Base-by-base conservation (phyloP, 2,329 filamentous ascomycete genomes). In the Exophiala alcalophila region DNA sequence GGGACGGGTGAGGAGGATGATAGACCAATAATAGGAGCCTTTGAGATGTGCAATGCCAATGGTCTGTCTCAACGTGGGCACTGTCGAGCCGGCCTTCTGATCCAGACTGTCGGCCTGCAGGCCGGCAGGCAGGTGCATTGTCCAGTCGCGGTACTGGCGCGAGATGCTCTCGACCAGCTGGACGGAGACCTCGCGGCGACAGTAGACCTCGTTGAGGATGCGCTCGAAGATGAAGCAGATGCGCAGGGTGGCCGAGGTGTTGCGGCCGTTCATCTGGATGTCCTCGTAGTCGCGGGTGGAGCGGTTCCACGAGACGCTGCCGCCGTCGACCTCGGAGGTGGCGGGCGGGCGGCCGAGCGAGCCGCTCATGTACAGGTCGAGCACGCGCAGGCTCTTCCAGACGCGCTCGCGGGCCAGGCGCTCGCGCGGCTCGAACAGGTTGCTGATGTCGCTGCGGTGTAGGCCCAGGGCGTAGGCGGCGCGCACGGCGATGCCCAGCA, bases 11-110 rank as follows among this genome's bases (percentile, higher is more conserved):
- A 76, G 57, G 3, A 76, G 60, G 56, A 76, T 74, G 29, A 76
- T 74, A 1, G 70, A 72, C 61, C 73, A 76, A 53, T 74, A 74
- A 44, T 76, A 76, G 3, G 72, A 66, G 21, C 69, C 69, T 10
- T 75, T 63, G 1, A 71, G 65, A 28, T 74, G 72, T n/a, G 69
- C 71, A 4, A 71, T 67, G 2, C 70, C 70, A 5, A 73, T 55
- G 5, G 62, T 62, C 20, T 57, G 61, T 25, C 64, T 56, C 32
- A 63, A 56, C 1, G 48, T 60, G 14, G 57, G 53, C 14, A 65
- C 57, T 8, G 63, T 8, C 47, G 64, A 40, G 7, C 42, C 48
- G 10, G 27, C 46, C 16, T 49, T 51, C 25, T 53, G 44, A 57
- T 70, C 69, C 53, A 72, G 28, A 40, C 59, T 57, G 60, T 72